These are phyloP conservation scores for Kazachstania martiniae DNA, from an alignment of 805 yeast genomes.

Conservation along the genomic window DNA sequence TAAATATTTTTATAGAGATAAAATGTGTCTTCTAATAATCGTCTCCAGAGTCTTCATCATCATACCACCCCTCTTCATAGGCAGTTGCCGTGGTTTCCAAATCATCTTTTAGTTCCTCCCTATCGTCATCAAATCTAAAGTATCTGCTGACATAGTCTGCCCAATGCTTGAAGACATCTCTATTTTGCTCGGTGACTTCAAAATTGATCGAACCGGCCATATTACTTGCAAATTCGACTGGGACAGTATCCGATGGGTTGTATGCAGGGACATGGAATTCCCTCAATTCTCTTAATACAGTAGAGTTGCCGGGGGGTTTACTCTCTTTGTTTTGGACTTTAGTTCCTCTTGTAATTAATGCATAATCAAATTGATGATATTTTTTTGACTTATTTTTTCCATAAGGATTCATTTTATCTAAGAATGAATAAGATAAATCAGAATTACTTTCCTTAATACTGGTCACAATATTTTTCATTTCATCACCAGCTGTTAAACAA, in stretches of 20 bases:
- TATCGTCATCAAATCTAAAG: slow-evolving; percentile 34
- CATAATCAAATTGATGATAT: slow-evolving; percentile 13
- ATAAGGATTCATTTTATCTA: slow-evolving; percentile 7
- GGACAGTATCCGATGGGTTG: slow-evolving; percentile 23
- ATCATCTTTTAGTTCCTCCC: slow-evolving; percentile 43
- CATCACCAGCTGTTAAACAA: slow-evolving; percentile 15
- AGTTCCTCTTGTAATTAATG: slow-evolving; percentile 12
- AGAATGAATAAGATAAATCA: slow-evolving; percentile 14
- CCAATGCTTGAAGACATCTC: slow-evolving; percentile 25
- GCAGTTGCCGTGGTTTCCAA: slow-evolving; percentile 34
- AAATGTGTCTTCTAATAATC: too few relatives aligned
- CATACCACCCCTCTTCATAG: slow-evolving; percentile 43
- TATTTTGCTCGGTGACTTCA: slow-evolving; percentile 18
- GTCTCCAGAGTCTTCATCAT: slow-evolving; percentile 36
- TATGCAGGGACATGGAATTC: slow-evolving; percentile 13
- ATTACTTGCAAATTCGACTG: slow-evolving; percentile 9
- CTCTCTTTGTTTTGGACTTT: neutral
- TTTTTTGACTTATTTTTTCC: slow-evolving; percentile 1
- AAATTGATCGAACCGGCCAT: slow-evolving; percentile 8
- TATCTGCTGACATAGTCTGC: slow-evolving; percentile 22
- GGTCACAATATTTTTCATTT: slow-evolving; percentile 16
- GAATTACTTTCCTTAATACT: slow-evolving; percentile 7
- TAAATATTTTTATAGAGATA: too few relatives aligned
- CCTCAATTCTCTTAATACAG: slow-evolving; percentile 1
- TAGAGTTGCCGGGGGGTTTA: neutral